phyloP scores from a whole-genome alignment of 2,329 filamentous ascomycete species.

The Decorospora gaudefroyi region DNA sequence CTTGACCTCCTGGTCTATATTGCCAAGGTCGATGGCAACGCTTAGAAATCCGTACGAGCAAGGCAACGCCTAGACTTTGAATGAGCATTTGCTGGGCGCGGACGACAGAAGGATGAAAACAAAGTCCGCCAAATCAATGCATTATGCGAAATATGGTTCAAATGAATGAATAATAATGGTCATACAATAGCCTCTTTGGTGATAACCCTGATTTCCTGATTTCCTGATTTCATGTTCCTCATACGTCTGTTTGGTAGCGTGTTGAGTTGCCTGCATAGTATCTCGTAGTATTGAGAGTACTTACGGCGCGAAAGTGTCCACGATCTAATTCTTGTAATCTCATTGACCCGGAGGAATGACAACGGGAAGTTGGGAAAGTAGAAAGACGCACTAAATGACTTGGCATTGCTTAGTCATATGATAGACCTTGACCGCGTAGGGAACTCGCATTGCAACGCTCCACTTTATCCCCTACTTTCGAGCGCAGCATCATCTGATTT shows the following conservation, averaged over 20 bases:
- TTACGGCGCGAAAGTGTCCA: no score
- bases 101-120: conserved; percentile 21
- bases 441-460: conserved; percentile 12
- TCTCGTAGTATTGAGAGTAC: no score
- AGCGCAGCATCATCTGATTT: conserved; percentile 8
- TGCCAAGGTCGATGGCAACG: conserved; percentile 52
- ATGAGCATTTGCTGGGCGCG: conserved; percentile 10
- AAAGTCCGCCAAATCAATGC: conserved; percentile 20
- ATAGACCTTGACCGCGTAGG: conserved; percentile 12
- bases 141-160: conserved; percentile 38
- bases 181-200: conserved; percentile 14
- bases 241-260: conserved; percentile 13
- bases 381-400: conserved; percentile 8
- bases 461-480: conserved; percentile 16
- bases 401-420: conserved; percentile 16
- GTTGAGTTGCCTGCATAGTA: no score
- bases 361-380: background rate
- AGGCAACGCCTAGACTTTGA: conserved; percentile 43
- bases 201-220: background rate
- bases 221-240: conserved; percentile 1
- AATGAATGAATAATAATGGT: conserved; percentile 32
- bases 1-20: conserved; percentile 56
- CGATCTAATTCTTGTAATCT: background rate
- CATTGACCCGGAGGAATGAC: no score
- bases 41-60: conserved; percentile 50